Base-by-base conservation (phyloP, 2,329 filamentous ascomycete species). In the Dryadomyces sulphureus region DNA sequence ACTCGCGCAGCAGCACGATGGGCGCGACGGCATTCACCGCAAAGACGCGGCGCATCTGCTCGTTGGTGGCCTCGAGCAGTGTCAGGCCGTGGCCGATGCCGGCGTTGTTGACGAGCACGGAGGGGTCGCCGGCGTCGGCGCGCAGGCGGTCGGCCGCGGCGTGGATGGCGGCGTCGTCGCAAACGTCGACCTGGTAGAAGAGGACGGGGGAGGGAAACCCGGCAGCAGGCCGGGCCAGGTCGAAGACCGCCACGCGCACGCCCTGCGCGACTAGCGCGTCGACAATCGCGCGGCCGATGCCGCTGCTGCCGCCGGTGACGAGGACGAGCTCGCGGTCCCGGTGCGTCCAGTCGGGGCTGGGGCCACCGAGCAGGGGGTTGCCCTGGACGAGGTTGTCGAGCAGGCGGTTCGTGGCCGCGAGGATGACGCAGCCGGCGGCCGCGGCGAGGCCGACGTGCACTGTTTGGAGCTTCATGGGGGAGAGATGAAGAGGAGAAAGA, bases 241-340 rank as follows among this genome's bases (percentile, higher is more conserved):
- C 84, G 32, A 89, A 59, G 2, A 88, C 78, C 0, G 79, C 79
- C 30, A 88, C 79, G 52, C 75, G 82, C 53, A 84, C 67, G 1
- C 73, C 75, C 49, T 64, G 66, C 57, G 79, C 73, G 0, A 76
- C 78, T n/a, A 92, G 66, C 45, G 80, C 59, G 52, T 70, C 68
- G 14, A 82, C 81, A 3, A 86, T 69, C 34, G 72, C 64, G 19
- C 72, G 75, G 14, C 84, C 84, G 55, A 90, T 87, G 0, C 84
- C 84, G 47, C 76, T 75, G 38, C 79, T 77, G 7, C 84, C 84
- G 7, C 85, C 84, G 0, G 84, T 89, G 19, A 89, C 70, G 38
- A 88, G 65, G 3, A 84, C 78, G 43, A 88, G 69, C 63, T 54
- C 53, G 43, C 48, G 45, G 32, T 42, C 30, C 48, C 50, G 48